Conservation (phyloP, 2,329 filamentous ascomycete genomes). For the Colletotrichum scovillei region DNA sequence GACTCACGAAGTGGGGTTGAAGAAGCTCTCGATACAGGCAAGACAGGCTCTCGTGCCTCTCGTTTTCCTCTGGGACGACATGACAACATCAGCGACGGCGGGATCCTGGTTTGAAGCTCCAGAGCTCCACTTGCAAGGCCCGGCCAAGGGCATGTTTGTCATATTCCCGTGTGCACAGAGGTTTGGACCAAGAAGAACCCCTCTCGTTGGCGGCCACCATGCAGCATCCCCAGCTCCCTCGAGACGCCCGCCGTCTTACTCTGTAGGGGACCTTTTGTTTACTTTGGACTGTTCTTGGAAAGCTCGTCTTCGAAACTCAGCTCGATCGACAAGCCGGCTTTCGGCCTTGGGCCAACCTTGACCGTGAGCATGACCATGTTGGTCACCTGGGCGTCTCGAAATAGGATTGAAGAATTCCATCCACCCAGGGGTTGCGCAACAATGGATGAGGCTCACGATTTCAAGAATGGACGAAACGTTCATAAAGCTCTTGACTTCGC, state of each 20-base stretch:
- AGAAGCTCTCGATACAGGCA: slow-evolving; percentile 9
- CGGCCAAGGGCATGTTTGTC: slow-evolving; percentile 30
- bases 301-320: slow-evolving; percentile 10
- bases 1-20: slow-evolving; percentile 1
- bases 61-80: slow-evolving; percentile 19
- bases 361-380: neutral
- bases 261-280: slow-evolving; percentile 31
- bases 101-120: slow-evolving; percentile 8
- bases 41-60: slow-evolving; percentile 12
- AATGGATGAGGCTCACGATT: slow-evolving; percentile 6
- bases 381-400: slow-evolving; percentile 9
- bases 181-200: slow-evolving; percentile 17
- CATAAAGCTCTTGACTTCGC: slow-evolving; percentile 19
- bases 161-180: slow-evolving; percentile 28
- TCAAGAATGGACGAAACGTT: neutral
- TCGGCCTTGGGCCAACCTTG: neutral
- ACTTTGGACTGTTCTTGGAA: slow-evolving; percentile 33
- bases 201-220: slow-evolving; percentile 11
- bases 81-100: slow-evolving; percentile 15
- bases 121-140: slow-evolving; percentile 18
- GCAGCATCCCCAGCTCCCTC: slow-evolving; percentile 30
- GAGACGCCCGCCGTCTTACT: slow-evolving; percentile 23
- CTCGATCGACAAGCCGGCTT: slow-evolving; percentile 17
- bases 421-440: neutral
- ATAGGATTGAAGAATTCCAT: slow-evolving; percentile 28